Conservation (phyloP, 208 protist genomes). For the Acanthamoeba sp. region DNA sequence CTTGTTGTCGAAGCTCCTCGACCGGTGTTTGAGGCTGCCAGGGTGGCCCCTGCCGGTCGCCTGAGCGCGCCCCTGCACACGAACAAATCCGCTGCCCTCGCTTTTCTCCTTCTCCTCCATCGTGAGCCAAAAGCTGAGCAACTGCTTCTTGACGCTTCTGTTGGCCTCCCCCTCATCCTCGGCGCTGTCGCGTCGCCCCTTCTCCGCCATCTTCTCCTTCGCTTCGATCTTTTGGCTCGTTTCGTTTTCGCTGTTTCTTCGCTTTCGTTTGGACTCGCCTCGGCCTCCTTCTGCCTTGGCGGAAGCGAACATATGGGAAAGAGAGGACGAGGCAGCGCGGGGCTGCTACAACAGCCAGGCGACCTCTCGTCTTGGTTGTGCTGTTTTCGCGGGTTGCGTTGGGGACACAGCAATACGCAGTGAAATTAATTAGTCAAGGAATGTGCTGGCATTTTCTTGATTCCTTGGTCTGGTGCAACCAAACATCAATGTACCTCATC, state of each 20-base stretch:
- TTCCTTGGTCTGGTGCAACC: too few relatives aligned
- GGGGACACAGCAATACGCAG: neutral
- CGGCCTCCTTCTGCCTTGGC: neutral
- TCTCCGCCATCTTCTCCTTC: neutral
- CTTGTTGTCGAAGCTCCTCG: conserved; percentile 28
- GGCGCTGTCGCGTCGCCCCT: neutral
- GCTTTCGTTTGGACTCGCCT: conserved; percentile 33
- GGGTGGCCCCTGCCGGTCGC: neutral
- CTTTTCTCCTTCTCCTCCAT: conserved; percentile 40
- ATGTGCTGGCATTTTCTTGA: too few relatives aligned
- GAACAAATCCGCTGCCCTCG: conserved; percentile 38
- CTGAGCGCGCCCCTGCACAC: neutral
- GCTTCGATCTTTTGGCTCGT: neutral
- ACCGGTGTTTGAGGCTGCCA: neutral
- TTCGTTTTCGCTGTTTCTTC: neutral
- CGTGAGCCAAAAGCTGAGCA: neutral
- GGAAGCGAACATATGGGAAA: neutral
- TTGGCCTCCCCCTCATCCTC: neutral
- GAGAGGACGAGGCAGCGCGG: neutral
- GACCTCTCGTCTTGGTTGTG: neutral
- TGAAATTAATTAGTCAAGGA: neutral
- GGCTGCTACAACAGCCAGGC: neutral
- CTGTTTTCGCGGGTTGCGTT: neutral
- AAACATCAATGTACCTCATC: too few relatives aligned
- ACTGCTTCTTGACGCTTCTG: conserved; percentile 43